Conservation (phyloP, 2,329 filamentous ascomycete species). For the Neoarthrinium moseri region DNA sequence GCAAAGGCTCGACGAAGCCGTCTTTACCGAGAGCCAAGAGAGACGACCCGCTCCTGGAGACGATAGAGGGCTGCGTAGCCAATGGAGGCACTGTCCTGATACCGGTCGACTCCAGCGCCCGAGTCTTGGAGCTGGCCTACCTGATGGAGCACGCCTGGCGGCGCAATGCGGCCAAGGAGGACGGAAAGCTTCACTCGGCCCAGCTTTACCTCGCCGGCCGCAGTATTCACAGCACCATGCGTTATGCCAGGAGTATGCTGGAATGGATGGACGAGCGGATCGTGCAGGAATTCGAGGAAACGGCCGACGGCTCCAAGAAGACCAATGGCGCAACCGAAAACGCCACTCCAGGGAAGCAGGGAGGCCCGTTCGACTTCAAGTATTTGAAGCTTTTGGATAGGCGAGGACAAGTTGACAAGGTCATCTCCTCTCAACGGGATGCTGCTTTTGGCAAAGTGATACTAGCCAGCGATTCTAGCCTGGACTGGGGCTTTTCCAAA, state of each 20-base stretch:
- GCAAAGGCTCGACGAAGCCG: constrained; percentile 71
- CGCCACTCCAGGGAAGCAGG: constrained; percentile 48
- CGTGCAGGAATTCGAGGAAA: constrained; percentile 83
- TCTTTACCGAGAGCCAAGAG: constrained; percentile 73
- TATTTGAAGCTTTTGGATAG: constrained; percentile 82
- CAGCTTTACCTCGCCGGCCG: constrained; percentile 81
- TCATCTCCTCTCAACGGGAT: constrained; percentile 49
- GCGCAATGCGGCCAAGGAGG: constrained; percentile 53
- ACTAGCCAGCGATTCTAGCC: constrained; percentile 81
- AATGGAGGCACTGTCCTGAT: constrained; percentile 90
- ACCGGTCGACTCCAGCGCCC: constrained; percentile 92
- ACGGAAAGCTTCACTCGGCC: constrained; percentile 47
- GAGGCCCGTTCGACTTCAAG: constrained; percentile 85
- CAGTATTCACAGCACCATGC: constrained; percentile 84
- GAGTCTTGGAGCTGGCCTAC: constrained; percentile 88
- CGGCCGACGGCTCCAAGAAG: constrained; percentile 50
- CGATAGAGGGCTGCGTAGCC: constrained; percentile 74
- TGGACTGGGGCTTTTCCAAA: constrained; percentile 95
- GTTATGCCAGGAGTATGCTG: constrained; percentile 90
- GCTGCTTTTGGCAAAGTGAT: constrained; percentile 68
- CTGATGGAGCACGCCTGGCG: constrained; percentile 91
- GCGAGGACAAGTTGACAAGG: constrained; percentile 73
- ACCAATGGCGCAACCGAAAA: constrained; percentile 43
- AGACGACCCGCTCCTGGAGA: constrained; percentile 81
- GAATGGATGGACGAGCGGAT: constrained; percentile 99